These are phyloP conservation scores for Hansenula lynferdii DNA, from an alignment of 1,139 yeast genomes.

Conservation along the genomic window DNA sequence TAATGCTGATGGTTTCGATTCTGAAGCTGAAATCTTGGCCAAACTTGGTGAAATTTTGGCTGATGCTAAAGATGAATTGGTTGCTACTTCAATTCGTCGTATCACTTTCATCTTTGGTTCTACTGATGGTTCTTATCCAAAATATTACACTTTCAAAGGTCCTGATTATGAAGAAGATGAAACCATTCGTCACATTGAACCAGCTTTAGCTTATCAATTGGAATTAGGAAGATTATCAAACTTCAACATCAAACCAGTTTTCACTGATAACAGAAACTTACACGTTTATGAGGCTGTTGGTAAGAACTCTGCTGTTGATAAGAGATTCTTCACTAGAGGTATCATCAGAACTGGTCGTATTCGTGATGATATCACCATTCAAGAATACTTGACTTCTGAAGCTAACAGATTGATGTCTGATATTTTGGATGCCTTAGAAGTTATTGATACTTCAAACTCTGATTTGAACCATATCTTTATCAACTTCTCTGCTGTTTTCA, in stretches of 20 bases:
- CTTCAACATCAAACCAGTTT: constrained; percentile 90
- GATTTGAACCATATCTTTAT: constrained; percentile 96
- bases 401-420: constrained; percentile 95
- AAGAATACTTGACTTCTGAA: constrained; percentile 92
- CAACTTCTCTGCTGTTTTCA: constrained; percentile 93
- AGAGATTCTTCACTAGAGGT: constrained; percentile 95
- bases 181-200: constrained; percentile 96
- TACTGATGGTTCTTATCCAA: constrained; percentile 83
- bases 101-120: constrained; percentile 86
- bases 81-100: constrained; percentile 77
- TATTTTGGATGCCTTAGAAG: constrained; percentile 90
- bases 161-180: constrained; percentile 79
- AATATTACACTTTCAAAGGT: constrained; percentile 92
- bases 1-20: constrained; percentile 65
- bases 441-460: constrained; percentile 90
- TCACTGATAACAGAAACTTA: constrained; percentile 94
- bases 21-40: constrained; percentile 63
- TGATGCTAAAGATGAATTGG: constrained; percentile 66
- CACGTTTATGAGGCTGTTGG: constrained; percentile 97
- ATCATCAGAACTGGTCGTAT: constrained; percentile 94
- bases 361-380: constrained; percentile 86
- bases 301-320: constrained; percentile 88
- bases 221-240: constrained; percentile 93
- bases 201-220: constrained; percentile 95
- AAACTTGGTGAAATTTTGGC: constrained; percentile 63